Conservation (phyloP, 176 grass and related monocot genomes). For the Oryza australiensis region DNA sequence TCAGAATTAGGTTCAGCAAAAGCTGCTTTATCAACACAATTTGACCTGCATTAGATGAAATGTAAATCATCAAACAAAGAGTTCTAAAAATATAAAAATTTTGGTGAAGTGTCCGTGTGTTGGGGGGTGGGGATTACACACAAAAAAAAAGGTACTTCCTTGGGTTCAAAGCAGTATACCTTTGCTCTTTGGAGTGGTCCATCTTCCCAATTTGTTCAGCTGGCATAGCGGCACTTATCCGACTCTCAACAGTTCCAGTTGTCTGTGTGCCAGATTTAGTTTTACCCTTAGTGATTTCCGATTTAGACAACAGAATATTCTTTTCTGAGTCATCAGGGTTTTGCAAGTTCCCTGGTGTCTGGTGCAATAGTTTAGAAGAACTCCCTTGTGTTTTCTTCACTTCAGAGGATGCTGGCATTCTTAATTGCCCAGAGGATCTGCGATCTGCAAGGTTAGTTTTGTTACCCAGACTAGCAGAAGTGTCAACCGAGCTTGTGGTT, state of each 20-base stretch:
- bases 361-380: constrained; percentile 60
- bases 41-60: constrained; percentile 50
- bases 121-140: background rate
- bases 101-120: background rate
- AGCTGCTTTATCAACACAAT: constrained; percentile 48
- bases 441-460: constrained; percentile 42
- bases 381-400: constrained; percentile 57
- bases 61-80: constrained; percentile 31
- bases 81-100: background rate
- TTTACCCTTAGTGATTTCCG: constrained; percentile 59
- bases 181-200: constrained; percentile 58
- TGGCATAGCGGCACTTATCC: constrained; percentile 40
- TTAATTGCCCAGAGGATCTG: constrained; percentile 54
- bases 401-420: constrained; percentile 42
- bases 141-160: constrained; percentile 1
- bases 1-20: constrained; percentile 38
- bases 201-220: constrained; percentile 45
- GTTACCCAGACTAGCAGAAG: constrained; percentile 42
- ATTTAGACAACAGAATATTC: constrained; percentile 48
- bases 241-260: constrained; percentile 44
- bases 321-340: constrained; percentile 47
- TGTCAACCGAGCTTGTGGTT: constrained; percentile 40
- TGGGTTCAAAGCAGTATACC: constrained; percentile 47
- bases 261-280: constrained; percentile 48
- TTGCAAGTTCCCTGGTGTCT: constrained; percentile 50